phyloP scores from a whole-genome alignment of 306 rosid genomes.

The Trichosanthes cucumerina region DNA sequence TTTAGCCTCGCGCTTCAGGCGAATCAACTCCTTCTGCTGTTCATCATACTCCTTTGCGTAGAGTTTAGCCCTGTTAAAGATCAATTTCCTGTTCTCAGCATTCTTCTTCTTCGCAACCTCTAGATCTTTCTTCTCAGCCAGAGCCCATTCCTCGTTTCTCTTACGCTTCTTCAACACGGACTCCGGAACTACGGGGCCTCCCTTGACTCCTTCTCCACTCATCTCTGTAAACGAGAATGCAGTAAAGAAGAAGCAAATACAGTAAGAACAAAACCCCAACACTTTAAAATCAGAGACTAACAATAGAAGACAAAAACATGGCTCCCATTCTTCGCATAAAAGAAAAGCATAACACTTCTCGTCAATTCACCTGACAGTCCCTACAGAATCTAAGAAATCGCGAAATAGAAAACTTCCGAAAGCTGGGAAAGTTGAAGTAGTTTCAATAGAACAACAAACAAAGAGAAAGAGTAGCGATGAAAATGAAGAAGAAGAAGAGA shows the following conservation, averaged over 20 bases:
- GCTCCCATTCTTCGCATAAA: not conserved
- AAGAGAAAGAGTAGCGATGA: not conserved
- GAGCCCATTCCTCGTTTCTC: slow-evolving; percentile 77
- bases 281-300: not conserved
- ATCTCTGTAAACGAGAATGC: slow-evolving; percentile 18
- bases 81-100: slow-evolving; percentile 51
- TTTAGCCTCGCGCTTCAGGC: slow-evolving; percentile 78
- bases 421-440: not conserved
- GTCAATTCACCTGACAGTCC: not conserved
- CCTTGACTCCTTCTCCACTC: slow-evolving; percentile 41
- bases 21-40: slow-evolving; percentile 59
- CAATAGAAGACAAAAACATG: not conserved
- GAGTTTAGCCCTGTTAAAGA: slow-evolving; percentile 56
- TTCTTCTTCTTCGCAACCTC: slow-evolving; percentile 57
- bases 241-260: not conserved
- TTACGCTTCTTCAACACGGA: slow-evolving; percentile 71
- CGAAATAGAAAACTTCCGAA: not conserved
- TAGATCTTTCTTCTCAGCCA: slow-evolving; percentile 38
- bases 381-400: not conserved
- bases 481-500: not conserved
- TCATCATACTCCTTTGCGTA: slow-evolving; percentile 47
- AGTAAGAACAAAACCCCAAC: not conserved
- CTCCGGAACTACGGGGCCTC: slow-evolving; percentile 50
- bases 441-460: not conserved
- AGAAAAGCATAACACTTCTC: not conserved